Conservation (phyloP, 805 yeast genomes). For the Metschnikowia chrysomelidarum region DNA sequence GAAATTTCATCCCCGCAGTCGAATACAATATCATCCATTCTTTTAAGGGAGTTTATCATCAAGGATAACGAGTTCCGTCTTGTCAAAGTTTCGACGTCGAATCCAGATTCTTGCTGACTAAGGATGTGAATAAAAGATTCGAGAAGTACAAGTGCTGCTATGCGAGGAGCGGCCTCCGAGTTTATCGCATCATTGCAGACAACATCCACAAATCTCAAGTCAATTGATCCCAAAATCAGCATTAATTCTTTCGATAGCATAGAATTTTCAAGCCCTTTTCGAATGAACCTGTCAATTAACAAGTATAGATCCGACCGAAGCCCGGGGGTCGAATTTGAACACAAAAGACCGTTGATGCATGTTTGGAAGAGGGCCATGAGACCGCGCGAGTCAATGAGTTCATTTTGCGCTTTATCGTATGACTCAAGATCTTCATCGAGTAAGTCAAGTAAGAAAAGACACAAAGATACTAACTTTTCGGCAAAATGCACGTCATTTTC, state of each 20-base stretch:
- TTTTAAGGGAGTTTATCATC: constrained; percentile 63
- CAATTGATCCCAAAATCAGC: constrained; percentile 59
- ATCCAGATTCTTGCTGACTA: constrained; percentile 44
- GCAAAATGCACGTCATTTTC: constrained; percentile 65
- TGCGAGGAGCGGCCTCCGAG: constrained; percentile 73
- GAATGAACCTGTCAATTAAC: constrained; percentile 63
- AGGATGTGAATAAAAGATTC: constrained; percentile 64
- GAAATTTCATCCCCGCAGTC: constrained; percentile 26
- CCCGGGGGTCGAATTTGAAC: constrained; percentile 63
- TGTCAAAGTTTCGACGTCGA: constrained; percentile 58
- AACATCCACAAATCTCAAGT: constrained; percentile 54
- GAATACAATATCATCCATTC: constrained; percentile 62
- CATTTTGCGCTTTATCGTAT: constrained; percentile 4
- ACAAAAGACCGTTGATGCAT: constrained; percentile 68
- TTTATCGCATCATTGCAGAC: constrained; percentile 76
- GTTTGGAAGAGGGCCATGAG: constrained; percentile 70
- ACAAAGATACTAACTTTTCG: constrained; percentile 71
- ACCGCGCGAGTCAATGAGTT: constrained; percentile 38
- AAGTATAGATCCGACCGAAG: constrained; percentile 80
- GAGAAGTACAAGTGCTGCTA: constrained; percentile 72
- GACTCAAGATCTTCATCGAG: constrained; percentile 32
- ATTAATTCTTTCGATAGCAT: constrained; percentile 46
- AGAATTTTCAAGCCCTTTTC: constrained; percentile 44
- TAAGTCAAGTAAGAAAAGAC: constrained; percentile 65
- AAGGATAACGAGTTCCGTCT: constrained; percentile 64